Evolutionary conservation across 345 rosid species (phyloP), one percentile per base, ranked within the genome.

Genomic region (Euphorbia tirucalli): DNA sequence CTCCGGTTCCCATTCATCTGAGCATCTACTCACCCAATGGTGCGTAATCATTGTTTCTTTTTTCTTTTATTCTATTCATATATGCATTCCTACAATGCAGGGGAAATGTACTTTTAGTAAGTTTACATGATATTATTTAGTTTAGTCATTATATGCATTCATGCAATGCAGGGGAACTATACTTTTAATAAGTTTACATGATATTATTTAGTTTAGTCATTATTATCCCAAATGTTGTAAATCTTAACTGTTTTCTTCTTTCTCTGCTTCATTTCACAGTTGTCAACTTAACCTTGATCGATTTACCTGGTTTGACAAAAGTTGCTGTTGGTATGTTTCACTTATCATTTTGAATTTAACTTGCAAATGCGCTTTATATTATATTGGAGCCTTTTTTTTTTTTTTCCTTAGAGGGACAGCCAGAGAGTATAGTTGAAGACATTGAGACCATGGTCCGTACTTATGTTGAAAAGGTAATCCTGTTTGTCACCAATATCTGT

Each of bases 281-380:
- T 85, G 99, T 95, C 81, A 92, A 95, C 84, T 85, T 95, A 77
- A 95, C 99, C 48, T 85, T 95, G 50, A 65, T 95, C 61, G 99
- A 95, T 85, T 78, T 95, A 69, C 99, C 99, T 35, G 99, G 99
- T 71, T 78, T 95, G 56, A 95, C 99, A 13, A 95, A 95, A 81
- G 96, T 95, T 8, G 99, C 99, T 39, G 82, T 92, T 60, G 99
- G 97, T 92, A 90, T 48, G 87, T 60, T 32, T 65, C 19, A 14
- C 49, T 66, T n/a, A 9, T 58, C 54, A 25, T 58, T 63, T 54
- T 39, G 21, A 46, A 41, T 71, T 80, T 24, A 7, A 24, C 62
- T 75, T 58, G 27, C 72, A 5, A 5, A 37, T 8, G 24, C 31
- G 13, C 30, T 68, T 74, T 13, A 16, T 35, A 66, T 24, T 21